phyloP scores from a whole-genome alignment of 257 asterid species.

The Jacaranda mimosifolia region DNA sequence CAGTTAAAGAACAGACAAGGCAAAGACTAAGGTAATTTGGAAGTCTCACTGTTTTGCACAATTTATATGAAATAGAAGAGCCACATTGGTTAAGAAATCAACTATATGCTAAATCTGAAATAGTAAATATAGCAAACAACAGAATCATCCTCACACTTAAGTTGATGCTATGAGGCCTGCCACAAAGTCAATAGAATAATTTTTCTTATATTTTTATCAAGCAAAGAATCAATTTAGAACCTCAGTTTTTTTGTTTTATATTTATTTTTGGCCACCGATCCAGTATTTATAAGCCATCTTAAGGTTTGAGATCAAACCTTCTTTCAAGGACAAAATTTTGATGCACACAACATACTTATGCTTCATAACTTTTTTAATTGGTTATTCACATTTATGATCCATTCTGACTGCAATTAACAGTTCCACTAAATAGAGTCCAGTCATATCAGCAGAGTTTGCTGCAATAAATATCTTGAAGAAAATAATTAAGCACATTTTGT shows the following conservation, averaged over 20 bases:
- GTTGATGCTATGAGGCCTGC: background rate
- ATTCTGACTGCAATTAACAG: background rate
- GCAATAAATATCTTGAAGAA: background rate
- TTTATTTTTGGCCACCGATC: background rate
- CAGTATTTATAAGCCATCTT: background rate
- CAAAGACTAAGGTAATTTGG: constrained; percentile 7
- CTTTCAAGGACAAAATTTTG: constrained; percentile 7
- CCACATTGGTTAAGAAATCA: background rate
- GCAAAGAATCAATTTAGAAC: background rate
- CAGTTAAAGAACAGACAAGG: background rate
- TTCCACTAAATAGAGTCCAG: constrained; percentile 8
- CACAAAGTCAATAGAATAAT: background rate
- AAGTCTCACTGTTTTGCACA: background rate
- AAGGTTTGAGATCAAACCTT: background rate
- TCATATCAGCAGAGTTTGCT: background rate
- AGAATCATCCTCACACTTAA: background rate
- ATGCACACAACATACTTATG: constrained; percentile 7
- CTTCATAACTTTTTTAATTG: background rate
- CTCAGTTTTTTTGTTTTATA: background rate
- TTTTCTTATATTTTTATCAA: constrained; percentile 6
- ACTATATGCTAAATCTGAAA: constrained; percentile 2
- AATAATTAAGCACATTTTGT: constrained; percentile 2
- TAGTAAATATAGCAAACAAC: background rate
- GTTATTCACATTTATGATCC: background rate
- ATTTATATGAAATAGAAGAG: background rate